These are phyloP conservation scores for Sanghuangporus weigelae DNA, from an alignment of 1,284 basidiomycete genomes.

Conservation along the genomic window DNA sequence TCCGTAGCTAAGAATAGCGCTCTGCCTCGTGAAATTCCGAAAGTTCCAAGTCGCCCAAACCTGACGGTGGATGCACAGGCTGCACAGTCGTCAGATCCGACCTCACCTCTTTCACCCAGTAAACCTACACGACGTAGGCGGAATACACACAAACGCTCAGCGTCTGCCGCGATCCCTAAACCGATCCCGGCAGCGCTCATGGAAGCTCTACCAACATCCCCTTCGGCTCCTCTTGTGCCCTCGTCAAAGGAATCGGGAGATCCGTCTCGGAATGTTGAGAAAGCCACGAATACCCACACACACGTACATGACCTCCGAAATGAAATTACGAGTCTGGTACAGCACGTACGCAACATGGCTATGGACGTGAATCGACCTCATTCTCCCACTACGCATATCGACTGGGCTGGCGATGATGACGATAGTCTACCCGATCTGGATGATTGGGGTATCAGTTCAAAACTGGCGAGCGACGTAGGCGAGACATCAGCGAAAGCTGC, in stretches of 20 bases:
- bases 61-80: not conserved
- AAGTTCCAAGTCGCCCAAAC: constrained; percentile 29
- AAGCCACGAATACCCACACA: not conserved
- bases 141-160: constrained; percentile 2
- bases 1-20: not conserved
- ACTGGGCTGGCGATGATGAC: constrained; percentile 82
- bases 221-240: constrained; percentile 1
- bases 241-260: constrained; percentile 4
- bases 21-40: not conserved
- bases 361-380: constrained; percentile 18
- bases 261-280: not conserved
- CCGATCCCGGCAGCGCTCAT: not conserved
- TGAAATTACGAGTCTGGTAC: constrained; percentile 20
- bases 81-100: not conserved
- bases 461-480: not conserved
- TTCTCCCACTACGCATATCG: constrained; percentile 45
- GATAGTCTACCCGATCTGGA: constrained; percentile 75
- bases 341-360: constrained; percentile 21
- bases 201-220: not conserved
- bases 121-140: constrained; percentile 12
- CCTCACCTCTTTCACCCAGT: constrained; percentile 6
- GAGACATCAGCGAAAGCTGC: not conserved
- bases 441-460: constrained; percentile 68
- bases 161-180: not conserved
- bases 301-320: constrained; percentile 16